Evolutionary conservation across 495 filamentous ascomycete genomes (phyloP), one percentile per base, ranked within the genome.

Genomic region (Choiromyces venosus): DNA sequence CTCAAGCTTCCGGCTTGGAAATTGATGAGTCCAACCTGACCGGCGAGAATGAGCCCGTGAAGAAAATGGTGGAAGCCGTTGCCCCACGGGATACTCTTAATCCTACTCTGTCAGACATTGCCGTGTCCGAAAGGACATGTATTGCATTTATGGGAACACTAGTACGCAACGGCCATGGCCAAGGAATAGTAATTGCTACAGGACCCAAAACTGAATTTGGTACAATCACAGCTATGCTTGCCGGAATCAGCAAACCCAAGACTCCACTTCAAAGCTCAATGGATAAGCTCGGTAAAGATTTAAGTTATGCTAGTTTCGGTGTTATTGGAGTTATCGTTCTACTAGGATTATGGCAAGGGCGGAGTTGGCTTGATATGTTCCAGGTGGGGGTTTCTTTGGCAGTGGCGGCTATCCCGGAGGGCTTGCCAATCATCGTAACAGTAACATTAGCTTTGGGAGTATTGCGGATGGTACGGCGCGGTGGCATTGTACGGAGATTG

Each of bases 81-180:
- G 82, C 81, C 37, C 86, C 79, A n/a, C 73, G 74, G 7, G 73
- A 76, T n/a, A 37, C 71, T 10, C 18, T 78, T 44, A 77, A 76
- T 36, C 76, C 79, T 5, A 75, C 77, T 29, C 40, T 81, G 61
- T 74, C 69, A 10, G 80, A 81, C 36, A 66, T 81, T 19, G 70
- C 74, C 10, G 76, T 81, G 52, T 80, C 80, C 29, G 80, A 81
- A 35, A 71, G 80, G 66, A 79, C 70, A 65, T 81, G 80, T 78
- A 94, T 99, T 81, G 95, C 94, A 8, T 98, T 97, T 81, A 98
- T 98, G 96, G 95, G 95, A 6, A 99, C 95, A 8, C 83, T 99
- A 71, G 96, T 99, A 8, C 93, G 93, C 66, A 96, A 92, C 12
- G 95, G 95, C n/a, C 90, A 99, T 76, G 95, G 95, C 0, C 93